Conservation (phyloP, 306 rosid species). For the Pyrus bretschneideri region DNA sequence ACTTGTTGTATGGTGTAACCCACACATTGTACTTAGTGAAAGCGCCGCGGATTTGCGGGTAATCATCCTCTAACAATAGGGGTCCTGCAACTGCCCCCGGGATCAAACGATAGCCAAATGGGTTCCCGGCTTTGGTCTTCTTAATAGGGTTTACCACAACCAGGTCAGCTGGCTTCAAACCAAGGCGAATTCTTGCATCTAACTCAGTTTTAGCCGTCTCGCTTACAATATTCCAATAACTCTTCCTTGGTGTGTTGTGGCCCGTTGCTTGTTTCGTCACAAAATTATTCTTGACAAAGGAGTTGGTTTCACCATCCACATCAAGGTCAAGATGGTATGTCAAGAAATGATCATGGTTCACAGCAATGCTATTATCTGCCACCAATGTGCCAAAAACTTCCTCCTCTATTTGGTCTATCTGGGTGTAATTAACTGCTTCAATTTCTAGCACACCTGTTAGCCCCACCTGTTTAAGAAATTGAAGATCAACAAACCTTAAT, state of each 20-base stretch:
- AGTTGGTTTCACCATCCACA: constrained; percentile 43
- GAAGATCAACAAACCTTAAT: background rate
- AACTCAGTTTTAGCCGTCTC: constrained; percentile 26
- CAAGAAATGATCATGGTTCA: constrained; percentile 58
- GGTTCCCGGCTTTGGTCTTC: constrained; percentile 35
- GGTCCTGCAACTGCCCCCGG: constrained; percentile 23
- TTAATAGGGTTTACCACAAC: constrained; percentile 46
- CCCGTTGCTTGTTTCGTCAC: constrained; percentile 25
- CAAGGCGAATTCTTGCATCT: constrained; percentile 35
- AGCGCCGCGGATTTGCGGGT: constrained; percentile 51
- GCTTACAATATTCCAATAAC: constrained; percentile 33
- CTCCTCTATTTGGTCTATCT: constrained; percentile 28
- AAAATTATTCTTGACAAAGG: constrained; percentile 39
- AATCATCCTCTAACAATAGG: constrained; percentile 39
- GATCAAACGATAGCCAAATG: constrained; percentile 41
- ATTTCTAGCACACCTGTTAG: constrained; percentile 41
- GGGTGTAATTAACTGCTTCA: constrained; percentile 26
- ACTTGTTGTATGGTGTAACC: constrained; percentile 52
- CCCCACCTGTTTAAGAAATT: constrained; percentile 25
- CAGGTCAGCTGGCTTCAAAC: constrained; percentile 28
- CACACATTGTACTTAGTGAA: constrained; percentile 42
- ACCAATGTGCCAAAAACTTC: constrained; percentile 41
- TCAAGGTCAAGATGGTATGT: constrained; percentile 52
- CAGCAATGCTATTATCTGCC: constrained; percentile 39
- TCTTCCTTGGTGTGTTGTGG: constrained; percentile 41